These are phyloP conservation scores for Azolla pinnata DNA, from an alignment of 75 land plant species.

Conservation along the genomic window DNA sequence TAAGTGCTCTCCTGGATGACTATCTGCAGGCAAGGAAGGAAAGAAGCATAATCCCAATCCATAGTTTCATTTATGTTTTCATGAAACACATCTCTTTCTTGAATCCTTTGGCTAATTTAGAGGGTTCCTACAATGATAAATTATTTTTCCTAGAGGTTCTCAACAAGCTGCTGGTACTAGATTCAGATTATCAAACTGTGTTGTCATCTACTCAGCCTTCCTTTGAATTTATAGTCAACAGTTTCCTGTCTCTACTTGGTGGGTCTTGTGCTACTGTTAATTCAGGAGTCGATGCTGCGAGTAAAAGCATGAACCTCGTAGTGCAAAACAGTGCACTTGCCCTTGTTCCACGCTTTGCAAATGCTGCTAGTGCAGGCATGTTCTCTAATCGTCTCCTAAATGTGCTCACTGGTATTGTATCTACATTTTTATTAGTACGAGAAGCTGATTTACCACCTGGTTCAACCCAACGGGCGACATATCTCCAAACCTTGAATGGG, in stretches of 20 bases:
- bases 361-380: constrained; percentile 1
- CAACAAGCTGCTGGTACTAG: constrained; percentile 27
- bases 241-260: constrained; percentile 14
- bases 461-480: constrained; percentile 28
- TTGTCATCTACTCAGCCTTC: constrained; percentile 20
- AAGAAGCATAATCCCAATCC: constrained; percentile 20
- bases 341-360: constrained; percentile 24
- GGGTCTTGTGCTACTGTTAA: neutral
- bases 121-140: constrained; percentile 16
- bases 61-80: constrained; percentile 28
- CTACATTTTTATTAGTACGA: constrained; percentile 28
- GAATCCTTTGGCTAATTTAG: constrained; percentile 12
- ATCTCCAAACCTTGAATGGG: constrained; percentile 18
- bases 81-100: constrained; percentile 19
- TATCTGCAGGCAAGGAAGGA: constrained; percentile 10
- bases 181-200: constrained; percentile 15
- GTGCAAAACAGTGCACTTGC: constrained; percentile 23
- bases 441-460: constrained; percentile 34
- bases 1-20: constrained; percentile 32
- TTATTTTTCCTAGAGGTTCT: constrained; percentile 32
- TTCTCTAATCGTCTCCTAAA: constrained; percentile 4
- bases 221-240: constrained; percentile 22
- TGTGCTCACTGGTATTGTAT: constrained; percentile 20
- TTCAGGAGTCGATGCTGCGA: constrained; percentile 6
- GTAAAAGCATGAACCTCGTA: constrained; percentile 12